phyloP scores from a whole-genome alignment of 768 basidiomycete species.

The Leucocoprinus birnbaumii region DNA sequence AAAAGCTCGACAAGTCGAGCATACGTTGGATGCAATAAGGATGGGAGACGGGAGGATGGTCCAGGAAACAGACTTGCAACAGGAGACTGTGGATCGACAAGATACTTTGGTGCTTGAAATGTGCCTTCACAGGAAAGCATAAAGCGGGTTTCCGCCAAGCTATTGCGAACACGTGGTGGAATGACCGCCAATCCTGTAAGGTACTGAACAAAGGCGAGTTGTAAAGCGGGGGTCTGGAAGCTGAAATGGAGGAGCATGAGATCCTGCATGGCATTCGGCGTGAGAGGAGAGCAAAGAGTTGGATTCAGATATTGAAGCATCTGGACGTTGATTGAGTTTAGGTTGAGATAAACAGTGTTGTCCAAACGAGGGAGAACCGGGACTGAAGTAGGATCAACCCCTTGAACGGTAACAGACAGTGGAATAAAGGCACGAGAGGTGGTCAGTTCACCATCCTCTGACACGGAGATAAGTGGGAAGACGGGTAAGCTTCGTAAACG shows the following conservation, averaged over 20 bases:
- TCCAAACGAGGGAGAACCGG: constrained; percentile 1
- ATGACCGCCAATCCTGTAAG: constrained; percentile 19
- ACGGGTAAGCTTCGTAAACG: constrained; percentile 23
- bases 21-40: constrained; percentile 12
- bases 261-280: constrained; percentile 1
- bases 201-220: constrained; percentile 9
- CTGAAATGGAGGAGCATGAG: constrained; percentile 3
- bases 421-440: not conserved
- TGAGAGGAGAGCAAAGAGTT: constrained; percentile 14
- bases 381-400: not conserved
- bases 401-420: not conserved
- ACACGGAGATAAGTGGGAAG: constrained; percentile 23
- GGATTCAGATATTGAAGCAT: constrained; percentile 17
- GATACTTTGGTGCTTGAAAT: constrained; percentile 18
- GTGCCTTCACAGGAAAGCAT: constrained; percentile 21
- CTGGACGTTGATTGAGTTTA: not conserved
- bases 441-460: not conserved
- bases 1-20: constrained; percentile 18
- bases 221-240: constrained; percentile 6
- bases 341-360: not conserved
- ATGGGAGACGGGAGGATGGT: constrained; percentile 14
- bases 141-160: constrained; percentile 23
- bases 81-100: constrained; percentile 28
- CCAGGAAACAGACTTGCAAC: constrained; percentile 25
- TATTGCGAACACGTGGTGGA: constrained; percentile 21